Evolutionary conservation across 2,329 filamentous ascomycete species (phyloP), one percentile per base, ranked within the genome.

Genomic region (Pseudocercospora fijiensis): DNA sequence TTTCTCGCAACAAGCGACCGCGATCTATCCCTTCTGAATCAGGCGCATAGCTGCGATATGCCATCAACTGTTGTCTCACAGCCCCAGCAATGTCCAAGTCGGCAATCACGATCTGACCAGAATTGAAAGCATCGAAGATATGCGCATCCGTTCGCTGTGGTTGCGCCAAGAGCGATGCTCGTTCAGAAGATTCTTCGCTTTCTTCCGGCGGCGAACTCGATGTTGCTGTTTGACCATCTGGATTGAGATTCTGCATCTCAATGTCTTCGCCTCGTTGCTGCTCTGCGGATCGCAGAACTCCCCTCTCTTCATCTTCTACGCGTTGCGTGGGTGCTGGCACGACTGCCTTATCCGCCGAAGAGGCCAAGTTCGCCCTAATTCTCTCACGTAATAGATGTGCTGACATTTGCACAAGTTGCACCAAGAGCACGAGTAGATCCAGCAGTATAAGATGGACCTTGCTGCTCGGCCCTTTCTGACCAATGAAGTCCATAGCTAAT

Each of bases 401-500:
- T 9, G 82, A 82, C 58, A 88, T 76, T 77, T 86, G 84, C 45
- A 86, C 71, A 6, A 87, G 67, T 76, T 88, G 85, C 66, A 88
- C 73, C 4, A 79, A 65, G 64, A 87, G 69, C 10, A 87, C 77
- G 37, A 86, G 73, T 8, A 83, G 47, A 71, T 88, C 86, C 65
- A 87, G 76, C 3, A 77, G 70, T 4, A 84, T 70, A 11, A 88
- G 77, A 66, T 81, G 79, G 55, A 81, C 73, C 70, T 82, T 83
- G 59, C 83, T 82, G 2, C 82, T 80, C 2, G 85, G 85, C 1
- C 82, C 83, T 67, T 82, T 79, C 73, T 88, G 84, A 16, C 86
- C 86, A 59, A 88, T 84, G 70, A 88, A 88, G 74, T 88, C 86
- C 70, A 89, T 85, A 68, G 86, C 80, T 57, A 88, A 68, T 2